These are phyloP conservation scores for Alternaria sp. DNA, from an alignment of 2,329 filamentous ascomycete species.

Conservation along the genomic window DNA sequence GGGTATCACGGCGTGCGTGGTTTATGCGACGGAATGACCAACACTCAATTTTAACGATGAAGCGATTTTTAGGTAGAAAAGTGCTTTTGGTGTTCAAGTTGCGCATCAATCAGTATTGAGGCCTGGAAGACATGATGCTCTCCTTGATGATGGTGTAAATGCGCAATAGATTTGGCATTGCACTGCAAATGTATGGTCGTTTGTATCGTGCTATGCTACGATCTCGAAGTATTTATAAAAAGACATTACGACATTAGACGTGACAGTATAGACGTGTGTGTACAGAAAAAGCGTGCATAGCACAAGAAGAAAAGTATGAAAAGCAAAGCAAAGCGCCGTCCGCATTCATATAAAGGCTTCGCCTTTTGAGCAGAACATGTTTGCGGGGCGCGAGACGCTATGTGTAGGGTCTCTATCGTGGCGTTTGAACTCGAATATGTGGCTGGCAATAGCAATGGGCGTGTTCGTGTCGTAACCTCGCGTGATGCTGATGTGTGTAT, in stretches of 20 bases:
- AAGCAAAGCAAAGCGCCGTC: not conserved
- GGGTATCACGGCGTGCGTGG: constrained; percentile 1
- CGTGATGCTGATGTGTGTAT: not conserved
- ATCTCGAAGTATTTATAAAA: not conserved
- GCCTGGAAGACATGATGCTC: not conserved
- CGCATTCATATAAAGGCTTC: not conserved
- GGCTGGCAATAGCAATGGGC: not conserved
- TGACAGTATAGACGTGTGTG: not conserved
- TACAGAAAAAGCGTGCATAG: not conserved
- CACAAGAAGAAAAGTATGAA: not conserved
- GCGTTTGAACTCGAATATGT: not conserved
- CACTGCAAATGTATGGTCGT: not conserved
- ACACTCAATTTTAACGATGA: not conserved
- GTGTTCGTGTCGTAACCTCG: not conserved
- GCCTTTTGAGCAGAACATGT: not conserved
- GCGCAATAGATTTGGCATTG: not conserved
- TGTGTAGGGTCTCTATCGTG: not conserved
- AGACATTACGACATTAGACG: not conserved
- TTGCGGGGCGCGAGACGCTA: not conserved
- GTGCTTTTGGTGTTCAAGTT: not conserved
- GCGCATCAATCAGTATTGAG: not conserved
- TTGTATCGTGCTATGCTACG: not conserved
- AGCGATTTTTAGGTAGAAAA: not conserved
- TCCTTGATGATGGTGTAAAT: not conserved
- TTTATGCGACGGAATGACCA: not conserved